Base-by-base conservation (phyloP, 139 green algal species). In the Medakamo hakoo region DNA sequence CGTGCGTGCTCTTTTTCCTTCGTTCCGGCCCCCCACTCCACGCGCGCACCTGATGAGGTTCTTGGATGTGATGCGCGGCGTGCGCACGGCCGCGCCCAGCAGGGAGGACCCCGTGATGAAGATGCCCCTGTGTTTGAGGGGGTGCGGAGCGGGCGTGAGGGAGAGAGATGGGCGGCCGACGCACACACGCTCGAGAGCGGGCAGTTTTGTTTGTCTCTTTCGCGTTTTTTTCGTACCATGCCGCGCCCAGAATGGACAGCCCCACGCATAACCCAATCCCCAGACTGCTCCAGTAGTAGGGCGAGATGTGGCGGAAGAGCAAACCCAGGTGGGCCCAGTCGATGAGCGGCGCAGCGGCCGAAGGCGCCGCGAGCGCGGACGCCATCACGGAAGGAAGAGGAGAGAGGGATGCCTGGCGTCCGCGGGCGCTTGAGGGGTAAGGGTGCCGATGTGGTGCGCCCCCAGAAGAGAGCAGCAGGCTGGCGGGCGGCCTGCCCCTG, bases 101-200 rank as follows among this genome's bases (percentile, higher is more conserved):
- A 99, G 69, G 63, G 83, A 95, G 63, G 82, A 89, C n/a, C 93
- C 93, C 2, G 93, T 99, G 58, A 95, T 89, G 74, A 97, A 97
- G 60, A 99, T 99, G 29, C 93, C 93, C 93, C 90, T 97, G 80
- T 20, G 22, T 16, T 14, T 56, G 4, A 16, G 49, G 55, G 4
- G 63, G 60, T 27, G 57, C 21, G 57, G 57, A 27, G 30, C 49
- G 19, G 20, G 68, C 18, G 52, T 28, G 9, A 26, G 4, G 5
- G 5, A 2, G 26, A n/a, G n/a, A n/a, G 48, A 2, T 22, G 19
- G 28, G 27, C 19, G 24, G 55, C 24, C 49, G 27, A 4, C 1
- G 1, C 25, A 27, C 19, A 9, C 57, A 60, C 20, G 21, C 57
- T n/a, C 26, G 19, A 18, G 27, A 60, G n/a, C 9, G 20, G 20